phyloP scores from a whole-genome alignment of 208 protist species.

The Leishmania gerbilli region DNA sequence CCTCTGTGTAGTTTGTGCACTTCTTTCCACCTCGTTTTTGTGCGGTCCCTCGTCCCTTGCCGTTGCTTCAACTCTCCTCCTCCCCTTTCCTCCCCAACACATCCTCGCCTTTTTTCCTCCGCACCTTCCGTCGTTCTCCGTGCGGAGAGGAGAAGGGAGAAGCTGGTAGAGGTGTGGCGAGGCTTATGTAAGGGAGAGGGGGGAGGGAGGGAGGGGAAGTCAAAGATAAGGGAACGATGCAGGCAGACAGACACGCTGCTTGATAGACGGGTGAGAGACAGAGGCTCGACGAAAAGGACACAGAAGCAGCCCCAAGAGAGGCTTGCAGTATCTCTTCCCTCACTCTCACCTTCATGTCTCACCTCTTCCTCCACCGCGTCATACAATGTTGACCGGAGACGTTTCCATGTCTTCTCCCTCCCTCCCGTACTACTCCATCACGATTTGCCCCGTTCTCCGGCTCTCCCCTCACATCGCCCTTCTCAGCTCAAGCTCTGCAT shows the following conservation, averaged over 20 bases:
- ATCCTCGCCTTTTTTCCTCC: not conserved
- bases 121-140: not conserved
- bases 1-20: not conserved
- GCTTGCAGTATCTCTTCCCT: not conserved
- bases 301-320: not conserved
- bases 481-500: not conserved
- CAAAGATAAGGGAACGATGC: not conserved
- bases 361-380: not conserved
- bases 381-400: not conserved
- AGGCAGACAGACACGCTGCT: not conserved
- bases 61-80: not conserved
- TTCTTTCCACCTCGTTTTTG: too few relatives aligned
- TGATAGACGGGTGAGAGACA: not conserved
- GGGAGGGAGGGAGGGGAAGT: not conserved
- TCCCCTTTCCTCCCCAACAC: not conserved
- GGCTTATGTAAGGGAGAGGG: not conserved
- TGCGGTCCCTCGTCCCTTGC: not conserved
- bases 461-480: not conserved
- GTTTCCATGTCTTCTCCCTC: not conserved
- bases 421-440: not conserved
- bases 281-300: not conserved
- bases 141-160: not conserved
- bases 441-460: not conserved
- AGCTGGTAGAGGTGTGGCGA: not conserved
- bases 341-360: constrained; percentile 1